A percentile compares a stretch with the other conserved stretches of the same genome.
Evolutionary conservation across 1,284 basidiomycete species (phyloP).

Genomic region (Cutaneotrichosporon sp.): DNA sequence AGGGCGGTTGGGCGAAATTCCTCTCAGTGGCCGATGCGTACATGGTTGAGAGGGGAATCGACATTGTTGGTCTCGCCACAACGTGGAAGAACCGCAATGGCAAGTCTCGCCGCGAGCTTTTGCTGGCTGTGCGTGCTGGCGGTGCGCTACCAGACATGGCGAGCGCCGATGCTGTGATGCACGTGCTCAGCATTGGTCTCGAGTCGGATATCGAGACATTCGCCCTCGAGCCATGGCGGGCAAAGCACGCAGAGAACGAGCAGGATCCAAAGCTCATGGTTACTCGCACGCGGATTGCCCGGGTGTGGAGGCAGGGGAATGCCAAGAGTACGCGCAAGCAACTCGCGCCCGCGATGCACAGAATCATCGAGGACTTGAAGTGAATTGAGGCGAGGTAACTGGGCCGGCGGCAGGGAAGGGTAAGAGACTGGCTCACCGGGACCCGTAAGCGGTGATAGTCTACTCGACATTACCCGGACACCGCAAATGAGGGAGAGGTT

Average conservation of each 20-base stretch:
- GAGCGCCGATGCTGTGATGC: conserved; percentile 28
- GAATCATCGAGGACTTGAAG: background rate
- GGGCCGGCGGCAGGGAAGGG: too few relatives aligned
- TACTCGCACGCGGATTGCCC: conserved; percentile 31
- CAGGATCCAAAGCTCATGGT: conserved; percentile 19
- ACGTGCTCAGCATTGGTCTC: conserved; percentile 52
- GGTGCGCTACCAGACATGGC: conserved; percentile 18
- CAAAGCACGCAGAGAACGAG: conserved; percentile 22
- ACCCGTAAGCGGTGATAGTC: too few relatives aligned
- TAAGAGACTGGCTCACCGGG: too few relatives aligned
- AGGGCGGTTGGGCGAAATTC: conserved; percentile 49
- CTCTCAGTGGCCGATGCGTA: conserved; percentile 56
- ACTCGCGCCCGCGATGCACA: conserved; percentile 62
- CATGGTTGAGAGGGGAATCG: conserved; percentile 62
- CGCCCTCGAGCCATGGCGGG: conserved; percentile 50
- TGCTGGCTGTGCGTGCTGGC: conserved; percentile 56
- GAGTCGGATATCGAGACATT: conserved; percentile 53
- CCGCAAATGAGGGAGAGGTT: too few relatives aligned
- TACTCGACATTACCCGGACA: too few relatives aligned
- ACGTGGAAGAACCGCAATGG: conserved; percentile 55
- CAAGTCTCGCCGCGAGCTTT: conserved; percentile 64
- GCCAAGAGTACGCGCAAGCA: conserved; percentile 68
- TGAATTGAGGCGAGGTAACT: too few relatives aligned
- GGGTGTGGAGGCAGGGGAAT: conserved; percentile 72
- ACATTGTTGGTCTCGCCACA: conserved; percentile 71